These are phyloP conservation scores for Torulaspora delbrueckii DNA, from an alignment of 805 yeast genomes.

Conservation along the genomic window DNA sequence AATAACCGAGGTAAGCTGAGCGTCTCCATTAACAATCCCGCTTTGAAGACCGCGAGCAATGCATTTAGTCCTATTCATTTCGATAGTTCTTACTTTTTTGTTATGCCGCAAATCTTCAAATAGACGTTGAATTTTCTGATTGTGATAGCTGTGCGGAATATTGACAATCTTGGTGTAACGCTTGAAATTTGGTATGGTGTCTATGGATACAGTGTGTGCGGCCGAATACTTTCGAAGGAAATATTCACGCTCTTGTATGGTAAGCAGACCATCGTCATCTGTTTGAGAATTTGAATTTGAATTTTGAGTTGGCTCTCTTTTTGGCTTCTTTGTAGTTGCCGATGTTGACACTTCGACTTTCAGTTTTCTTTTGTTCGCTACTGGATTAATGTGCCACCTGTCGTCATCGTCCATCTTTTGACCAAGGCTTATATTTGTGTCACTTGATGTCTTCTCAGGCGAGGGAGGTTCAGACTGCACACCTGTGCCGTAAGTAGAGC, in stretches of 20 bases:
- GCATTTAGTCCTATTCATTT: conserved; percentile 29
- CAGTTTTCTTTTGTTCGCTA: background rate
- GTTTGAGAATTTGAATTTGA: background rate
- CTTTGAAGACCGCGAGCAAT: conserved; percentile 22
- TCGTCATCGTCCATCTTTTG: conserved; percentile 14
- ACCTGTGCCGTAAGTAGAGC: background rate
- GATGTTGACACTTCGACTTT: background rate
- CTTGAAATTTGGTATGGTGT: conserved; percentile 22
- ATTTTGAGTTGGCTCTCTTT: background rate
- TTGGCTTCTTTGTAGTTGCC: background rate
- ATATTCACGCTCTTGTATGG: conserved; percentile 19
- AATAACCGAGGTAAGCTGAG: background rate
- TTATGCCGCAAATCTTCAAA: conserved; percentile 16
- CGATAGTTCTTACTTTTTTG: conserved; percentile 19
- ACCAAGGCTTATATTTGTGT: conserved; percentile 6
- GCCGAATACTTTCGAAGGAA: conserved; percentile 24
- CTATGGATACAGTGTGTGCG: conserved; percentile 21
- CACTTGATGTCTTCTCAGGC: conserved; percentile 7
- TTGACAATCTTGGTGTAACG: conserved; percentile 6
- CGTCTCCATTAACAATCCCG: conserved; percentile 7
- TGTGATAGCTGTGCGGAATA: conserved; percentile 21
- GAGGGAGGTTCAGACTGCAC: conserved; percentile 4
- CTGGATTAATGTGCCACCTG: conserved; percentile 2
- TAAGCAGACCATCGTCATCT: conserved; percentile 17
- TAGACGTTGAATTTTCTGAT: conserved; percentile 10